Evolutionary conservation across 2,329 filamentous ascomycete genomes (phyloP).

Genomic region (Fonsecaea pugnacius): DNA sequence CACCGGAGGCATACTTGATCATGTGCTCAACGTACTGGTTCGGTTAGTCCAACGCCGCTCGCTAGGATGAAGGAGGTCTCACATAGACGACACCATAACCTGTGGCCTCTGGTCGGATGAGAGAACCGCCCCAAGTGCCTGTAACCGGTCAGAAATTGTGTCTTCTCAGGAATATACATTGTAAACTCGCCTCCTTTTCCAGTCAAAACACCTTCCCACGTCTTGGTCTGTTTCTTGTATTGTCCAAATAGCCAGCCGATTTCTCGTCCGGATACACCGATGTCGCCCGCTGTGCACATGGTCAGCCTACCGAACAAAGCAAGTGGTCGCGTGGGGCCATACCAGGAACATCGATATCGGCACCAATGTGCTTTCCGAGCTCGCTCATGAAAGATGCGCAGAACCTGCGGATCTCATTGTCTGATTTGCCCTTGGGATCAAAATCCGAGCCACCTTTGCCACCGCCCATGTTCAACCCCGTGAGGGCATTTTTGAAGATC

Average conservation of each 20-base stretch:
- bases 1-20: constrained; percentile 80
- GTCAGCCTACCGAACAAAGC: constrained; percentile 21
- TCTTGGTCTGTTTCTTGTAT: constrained; percentile 85
- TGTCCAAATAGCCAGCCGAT: constrained; percentile 94
- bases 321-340: constrained; percentile 19
- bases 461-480: constrained; percentile 92
- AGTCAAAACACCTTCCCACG: constrained; percentile 94
- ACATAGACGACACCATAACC: constrained; percentile 94
- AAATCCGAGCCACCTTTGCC: constrained; percentile 98
- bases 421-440: constrained; percentile 97
- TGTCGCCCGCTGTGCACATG: constrained; percentile 74
- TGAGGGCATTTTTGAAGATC: constrained; percentile 99
- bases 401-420: constrained; percentile 97
- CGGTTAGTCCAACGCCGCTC: constrained; percentile 9
- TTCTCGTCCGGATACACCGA: constrained; percentile 89
- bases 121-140: constrained; percentile 81
- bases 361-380: constrained; percentile 93
- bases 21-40: constrained; percentile 83
- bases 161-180: neutral
- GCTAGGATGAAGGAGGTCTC: constrained; percentile 39
- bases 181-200: constrained; percentile 72
- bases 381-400: constrained; percentile 96
- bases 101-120: constrained; percentile 96
- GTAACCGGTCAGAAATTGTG: constrained; percentile 6
- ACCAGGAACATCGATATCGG: constrained; percentile 85